Percentiles rank a stretch among this genome's conserved stretches.
Evolutionary conservation across 441 rosid species (phyloP).

Genomic region (Gossypium gossypioides): DNA sequence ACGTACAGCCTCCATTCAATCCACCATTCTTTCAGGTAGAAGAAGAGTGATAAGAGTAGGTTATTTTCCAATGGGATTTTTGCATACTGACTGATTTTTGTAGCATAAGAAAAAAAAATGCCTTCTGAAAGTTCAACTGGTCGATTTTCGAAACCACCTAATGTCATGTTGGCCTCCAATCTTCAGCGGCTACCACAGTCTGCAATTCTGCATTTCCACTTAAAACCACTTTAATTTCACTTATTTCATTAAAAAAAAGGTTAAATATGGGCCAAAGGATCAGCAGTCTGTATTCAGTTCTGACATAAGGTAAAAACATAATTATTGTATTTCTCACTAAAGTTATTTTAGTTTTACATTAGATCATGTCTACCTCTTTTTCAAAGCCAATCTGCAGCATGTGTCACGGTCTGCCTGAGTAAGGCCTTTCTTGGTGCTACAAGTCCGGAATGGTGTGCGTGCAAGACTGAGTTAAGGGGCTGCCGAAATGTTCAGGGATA

Average conservation of each 20-base stretch:
- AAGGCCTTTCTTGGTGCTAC: background rate
- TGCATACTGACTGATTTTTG: background rate
- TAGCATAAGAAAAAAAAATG: background rate
- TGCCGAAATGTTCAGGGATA: background rate
- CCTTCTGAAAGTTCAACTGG: background rate
- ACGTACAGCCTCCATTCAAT: conserved; percentile 15
- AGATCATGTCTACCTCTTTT: too few relatives aligned
- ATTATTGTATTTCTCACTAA: background rate
- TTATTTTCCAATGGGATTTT: background rate
- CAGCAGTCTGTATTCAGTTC: background rate
- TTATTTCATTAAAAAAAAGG: background rate
- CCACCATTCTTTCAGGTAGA: conserved; percentile 18
- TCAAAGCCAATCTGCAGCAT: background rate
- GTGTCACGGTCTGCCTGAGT: background rate
- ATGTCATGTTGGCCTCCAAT: too few relatives aligned
- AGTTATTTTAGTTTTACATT: background rate
- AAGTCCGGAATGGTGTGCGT: background rate
- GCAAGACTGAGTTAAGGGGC: background rate
- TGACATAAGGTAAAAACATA: background rate
- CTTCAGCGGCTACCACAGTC: background rate
- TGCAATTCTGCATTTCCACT: background rate
- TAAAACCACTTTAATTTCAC: background rate
- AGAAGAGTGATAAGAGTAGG: background rate
- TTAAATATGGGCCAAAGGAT: background rate
- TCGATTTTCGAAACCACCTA: background rate